Base-by-base conservation (phyloP, 2,329 filamentous ascomycete species). In the Periconia sp. region DNA sequence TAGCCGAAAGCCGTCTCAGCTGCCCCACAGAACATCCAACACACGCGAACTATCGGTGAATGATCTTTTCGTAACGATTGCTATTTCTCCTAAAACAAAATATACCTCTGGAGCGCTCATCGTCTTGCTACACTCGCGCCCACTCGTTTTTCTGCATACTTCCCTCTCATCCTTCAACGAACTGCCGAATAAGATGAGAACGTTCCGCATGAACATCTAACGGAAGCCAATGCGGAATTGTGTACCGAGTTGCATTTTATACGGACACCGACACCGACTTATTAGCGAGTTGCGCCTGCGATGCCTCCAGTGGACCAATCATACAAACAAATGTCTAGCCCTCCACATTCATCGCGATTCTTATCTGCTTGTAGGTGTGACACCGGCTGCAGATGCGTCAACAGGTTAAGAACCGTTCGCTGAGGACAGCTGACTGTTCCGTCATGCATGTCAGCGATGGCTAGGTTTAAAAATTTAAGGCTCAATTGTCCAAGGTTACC, bases 361-460 rank as follows among this genome's bases (percentile, higher is more conserved):
- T 37, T 27, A 37, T 13, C 33, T 37, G 54, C 54, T 53, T 45
- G 50, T 27, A 17, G 20, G 15, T 48, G 54, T 56, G 54, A 56
- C 47, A 40, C 46, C 20, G 48, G 47, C 42, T 41, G 42, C 53
- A 52, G 46, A 37, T 56, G 54, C 54, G 33, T 37, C 33, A 37
- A n/a, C 33, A 37, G 33, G 15, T 14, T 11, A 50, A 31, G 43
- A 45, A 30, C 7, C 13, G 30, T 35, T 47, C 31, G 49, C 30
- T 33, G 35, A 7, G 27, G 45, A 55, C 53, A 49, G 54, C 54
- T 56, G 50, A 56, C 50, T 37, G 44, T 13, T 43, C 17, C 41
- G 41, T 46, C 17, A 56, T 56, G 54, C 50, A 45, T 49, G 44
- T 27, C 45, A 51, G 49, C 44, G 37, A 23, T 49, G 45, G 45